Base-by-base conservation (phyloP, 78 protist genomes). In the Monosiga brevicollis region DNA sequence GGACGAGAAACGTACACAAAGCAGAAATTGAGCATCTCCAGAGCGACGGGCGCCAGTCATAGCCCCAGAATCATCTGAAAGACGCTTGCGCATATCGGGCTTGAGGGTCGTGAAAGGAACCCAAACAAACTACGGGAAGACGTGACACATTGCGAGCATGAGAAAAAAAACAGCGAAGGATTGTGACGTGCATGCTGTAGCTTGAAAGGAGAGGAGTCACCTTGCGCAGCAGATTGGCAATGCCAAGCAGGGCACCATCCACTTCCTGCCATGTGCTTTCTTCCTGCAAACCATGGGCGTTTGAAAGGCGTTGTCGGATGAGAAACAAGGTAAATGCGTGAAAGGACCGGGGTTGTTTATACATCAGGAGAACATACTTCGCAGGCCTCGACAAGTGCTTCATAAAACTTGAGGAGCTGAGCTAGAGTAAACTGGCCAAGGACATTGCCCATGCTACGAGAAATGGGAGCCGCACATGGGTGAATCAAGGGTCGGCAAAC, bases 191-290 rank as follows among this genome's bases (percentile, higher is more conserved):
- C n/a, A n/a, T n/a, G n/a, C n/a, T n/a, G n/a, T n/a, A n/a, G n/a
- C n/a, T n/a, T n/a, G n/a, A n/a, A n/a, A n/a, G 70, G 11, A 32
- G 26, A 75, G 42, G 39, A 2, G 42, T 38, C 26, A 81, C 55
- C 38, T 72, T 81, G 34, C 54, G 20, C 42, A 81, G 3, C 35
- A 81, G 25, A 36, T 75, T 22, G 38, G 75, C 29, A 32, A 81
- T 38, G 49, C 84, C 85, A 62, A 42, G 22, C 24, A 82, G 25
- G 3, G 79, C 85, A 0, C 85, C 85, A 1, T 82, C 85, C 34
- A 2, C 6, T 38, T 9, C 79, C 78, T 73, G 85, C 85, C 85
- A 82, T 54, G 79, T 34, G 42, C 9, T 34, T 10, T 22, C 29
- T 40, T 40, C 36, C 20, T 20, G 37, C 1, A 0, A 15, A 78